Evolutionary conservation across 2,329 filamentous ascomycete genomes (phyloP).

Genomic region (Neonectria coccinea): DNA sequence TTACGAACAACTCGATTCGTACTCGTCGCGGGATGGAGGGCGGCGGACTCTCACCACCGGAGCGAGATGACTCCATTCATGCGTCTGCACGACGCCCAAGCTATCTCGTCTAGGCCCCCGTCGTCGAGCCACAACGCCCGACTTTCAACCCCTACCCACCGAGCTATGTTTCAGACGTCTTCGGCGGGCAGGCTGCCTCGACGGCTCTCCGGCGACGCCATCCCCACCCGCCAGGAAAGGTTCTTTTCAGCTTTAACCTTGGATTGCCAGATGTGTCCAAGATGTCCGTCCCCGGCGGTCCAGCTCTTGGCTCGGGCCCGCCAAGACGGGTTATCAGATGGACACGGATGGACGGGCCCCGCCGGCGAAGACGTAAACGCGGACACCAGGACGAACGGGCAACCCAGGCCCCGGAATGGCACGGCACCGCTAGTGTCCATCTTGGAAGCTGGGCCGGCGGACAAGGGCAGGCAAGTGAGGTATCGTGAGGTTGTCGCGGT

Average conservation of each 20-base stretch:
- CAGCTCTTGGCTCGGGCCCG: neutral
- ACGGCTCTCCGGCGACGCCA: neutral
- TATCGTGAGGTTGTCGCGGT: neutral
- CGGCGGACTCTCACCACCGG: constrained; percentile 6
- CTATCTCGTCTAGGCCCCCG: neutral
- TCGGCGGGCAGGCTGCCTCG: neutral
- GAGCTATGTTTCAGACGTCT: constrained; percentile 6
- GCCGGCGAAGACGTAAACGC: neutral
- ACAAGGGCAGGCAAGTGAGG: neutral
- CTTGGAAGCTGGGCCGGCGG: neutral
- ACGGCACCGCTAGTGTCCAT: constrained; percentile 4
- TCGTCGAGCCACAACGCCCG: neutral
- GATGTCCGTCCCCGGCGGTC: constrained; percentile 3
- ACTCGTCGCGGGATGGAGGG: neutral
- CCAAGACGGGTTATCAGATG: constrained; percentile 25
- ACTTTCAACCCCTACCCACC: constrained; percentile 1
- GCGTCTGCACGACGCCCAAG: constrained; percentile 6
- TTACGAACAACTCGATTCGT: constrained; percentile 23
- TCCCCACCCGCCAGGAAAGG: constrained; percentile 6
- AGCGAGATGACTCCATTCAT: constrained; percentile 5
- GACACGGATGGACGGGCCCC: neutral
- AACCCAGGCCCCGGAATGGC: neutral
- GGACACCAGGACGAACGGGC: neutral
- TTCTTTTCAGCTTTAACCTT: constrained; percentile 24
- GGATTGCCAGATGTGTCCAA: constrained; percentile 22